These are phyloP conservation scores for Ilex aquifolium DNA, from an alignment of 257 asterid genomes.

Conservation along the genomic window DNA sequence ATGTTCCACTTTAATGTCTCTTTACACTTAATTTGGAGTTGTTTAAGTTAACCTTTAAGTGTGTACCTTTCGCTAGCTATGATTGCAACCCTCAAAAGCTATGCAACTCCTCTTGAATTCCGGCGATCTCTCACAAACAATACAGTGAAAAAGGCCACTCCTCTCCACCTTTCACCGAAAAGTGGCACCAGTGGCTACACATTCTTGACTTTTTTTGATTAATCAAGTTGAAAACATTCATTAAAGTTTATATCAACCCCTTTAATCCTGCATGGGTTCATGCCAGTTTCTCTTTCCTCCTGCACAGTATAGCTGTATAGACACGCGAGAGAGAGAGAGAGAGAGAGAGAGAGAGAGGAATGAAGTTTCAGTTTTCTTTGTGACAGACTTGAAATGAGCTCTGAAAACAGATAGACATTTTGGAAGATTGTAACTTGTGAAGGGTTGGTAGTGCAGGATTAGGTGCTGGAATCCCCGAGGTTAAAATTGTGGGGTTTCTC, in stretches of 20 bases:
- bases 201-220: not conserved
- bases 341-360: not conserved
- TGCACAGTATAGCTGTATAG: not conserved
- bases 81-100: not conserved
- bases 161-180: constrained; percentile 1
- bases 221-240: not conserved
- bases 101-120: not conserved
- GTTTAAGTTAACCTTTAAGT: not conserved
- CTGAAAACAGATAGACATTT: not conserved
- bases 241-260: not conserved
- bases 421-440: not conserved
- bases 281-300: not conserved
- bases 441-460: not conserved
- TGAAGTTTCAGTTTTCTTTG: not conserved
- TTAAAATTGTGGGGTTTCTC: not conserved
- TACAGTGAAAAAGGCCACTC: not conserved
- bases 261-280: not conserved
- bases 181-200: not conserved
- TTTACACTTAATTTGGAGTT: not conserved
- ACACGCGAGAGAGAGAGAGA: not conserved
- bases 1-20: not conserved
- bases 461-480: not conserved
- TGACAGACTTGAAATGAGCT: not conserved
- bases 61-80: not conserved
- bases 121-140: not conserved